Percentiles rank a stretch among this genome's conserved stretches.
These are phyloP conservation scores for Mycena floridula DNA, from an alignment of 768 basidiomycete species.

Conservation along the genomic window DNA sequence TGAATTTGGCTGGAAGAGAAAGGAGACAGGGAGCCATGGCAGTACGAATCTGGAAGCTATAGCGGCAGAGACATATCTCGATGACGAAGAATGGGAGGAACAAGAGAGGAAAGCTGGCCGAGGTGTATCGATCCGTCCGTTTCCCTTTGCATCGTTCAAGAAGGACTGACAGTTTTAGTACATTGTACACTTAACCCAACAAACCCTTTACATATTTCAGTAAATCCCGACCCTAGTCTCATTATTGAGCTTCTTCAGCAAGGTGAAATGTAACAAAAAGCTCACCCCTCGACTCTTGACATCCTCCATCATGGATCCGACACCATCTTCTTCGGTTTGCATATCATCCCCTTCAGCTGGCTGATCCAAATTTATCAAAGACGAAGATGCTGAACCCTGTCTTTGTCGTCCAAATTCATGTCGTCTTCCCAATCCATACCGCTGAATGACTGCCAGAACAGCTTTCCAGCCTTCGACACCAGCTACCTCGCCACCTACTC, in stretches of 20 bases:
- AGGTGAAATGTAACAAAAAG: slow-evolving; percentile 21
- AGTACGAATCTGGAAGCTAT: slow-evolving; percentile 32
- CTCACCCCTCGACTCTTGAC: slow-evolving; percentile 77
- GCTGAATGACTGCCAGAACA: slow-evolving; percentile 59
- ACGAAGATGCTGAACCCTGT: background rate
- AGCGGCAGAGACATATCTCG: slow-evolving; percentile 55
- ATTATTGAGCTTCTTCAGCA: background rate
- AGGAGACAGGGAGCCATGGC: slow-evolving; percentile 17
- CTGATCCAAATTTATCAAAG: slow-evolving; percentile 7
- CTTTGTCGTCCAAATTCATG: slow-evolving; percentile 19
- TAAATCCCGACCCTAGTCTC: slow-evolving; percentile 57
- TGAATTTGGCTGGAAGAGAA: slow-evolving; percentile 22
- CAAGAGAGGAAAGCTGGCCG: background rate
- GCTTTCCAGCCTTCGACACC: slow-evolving; percentile 77
- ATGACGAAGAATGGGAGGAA: slow-evolving; percentile 66
- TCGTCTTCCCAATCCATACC: slow-evolving; percentile 60
- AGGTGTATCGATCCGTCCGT: background rate
- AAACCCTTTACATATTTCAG: slow-evolving; percentile 67
- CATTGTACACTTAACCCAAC: slow-evolving; percentile 37
- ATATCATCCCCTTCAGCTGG: slow-evolving; percentile 11
- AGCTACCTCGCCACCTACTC: slow-evolving; percentile 3
- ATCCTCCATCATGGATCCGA: slow-evolving; percentile 70
- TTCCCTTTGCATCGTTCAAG: background rate
- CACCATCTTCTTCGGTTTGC: slow-evolving; percentile 32
- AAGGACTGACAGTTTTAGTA: background rate